These are phyloP conservation scores for Gyrodon lividus DNA, from an alignment of 768 basidiomycete genomes.

Conservation along the genomic window DNA sequence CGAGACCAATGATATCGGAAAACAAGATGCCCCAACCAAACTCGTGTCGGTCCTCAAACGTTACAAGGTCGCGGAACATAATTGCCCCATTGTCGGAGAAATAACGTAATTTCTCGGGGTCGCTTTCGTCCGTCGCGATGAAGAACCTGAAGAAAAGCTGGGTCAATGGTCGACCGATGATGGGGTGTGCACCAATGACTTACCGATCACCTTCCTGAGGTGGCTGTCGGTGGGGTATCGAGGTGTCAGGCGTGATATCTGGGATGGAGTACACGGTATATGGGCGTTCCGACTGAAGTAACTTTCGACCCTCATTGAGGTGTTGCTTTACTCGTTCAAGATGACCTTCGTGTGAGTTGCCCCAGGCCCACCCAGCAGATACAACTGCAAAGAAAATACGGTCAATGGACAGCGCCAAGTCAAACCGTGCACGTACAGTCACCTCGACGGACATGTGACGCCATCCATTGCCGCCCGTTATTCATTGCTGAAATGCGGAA, in stretches of 20 bases:
- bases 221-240: constrained; percentile 14
- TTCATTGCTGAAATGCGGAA: constrained; percentile 23
- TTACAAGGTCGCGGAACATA: constrained; percentile 39
- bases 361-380: constrained; percentile 34
- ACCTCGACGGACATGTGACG: constrained; percentile 38
- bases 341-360: constrained; percentile 29
- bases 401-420: background rate
- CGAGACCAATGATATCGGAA: constrained; percentile 40
- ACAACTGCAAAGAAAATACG: constrained; percentile 19
- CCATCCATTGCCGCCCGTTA: constrained; percentile 35
- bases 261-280: constrained; percentile 17
- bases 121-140: constrained; percentile 39
- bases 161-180: background rate
- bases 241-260: constrained; percentile 10
- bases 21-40: constrained; percentile 42
- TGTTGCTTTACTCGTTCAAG: constrained; percentile 31
- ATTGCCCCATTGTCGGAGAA: constrained; percentile 35
- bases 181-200: background rate
- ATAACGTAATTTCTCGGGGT: constrained; percentile 27
- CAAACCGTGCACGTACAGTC: constrained; percentile 30
- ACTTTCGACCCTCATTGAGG: constrained; percentile 28
- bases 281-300: constrained; percentile 21
- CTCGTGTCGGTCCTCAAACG: constrained; percentile 36
- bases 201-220: constrained; percentile 19
- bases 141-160: constrained; percentile 22